Base-by-base conservation (phyloP, 2,329 filamentous ascomycete genomes). In the Stemphylium lycopersici region DNA sequence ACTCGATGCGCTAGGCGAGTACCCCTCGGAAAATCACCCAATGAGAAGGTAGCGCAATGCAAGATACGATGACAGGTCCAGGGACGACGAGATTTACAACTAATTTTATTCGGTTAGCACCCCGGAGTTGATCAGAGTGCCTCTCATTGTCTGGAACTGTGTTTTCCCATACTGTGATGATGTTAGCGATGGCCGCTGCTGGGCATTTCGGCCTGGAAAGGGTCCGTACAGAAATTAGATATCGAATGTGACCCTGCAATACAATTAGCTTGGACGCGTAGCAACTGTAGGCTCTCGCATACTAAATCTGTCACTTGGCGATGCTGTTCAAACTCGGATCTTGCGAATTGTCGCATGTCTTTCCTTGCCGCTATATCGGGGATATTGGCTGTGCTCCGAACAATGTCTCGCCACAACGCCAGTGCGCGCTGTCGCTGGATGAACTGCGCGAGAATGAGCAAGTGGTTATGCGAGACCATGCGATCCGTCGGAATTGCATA, bases 101-200 rank as follows among this genome's bases (percentile, higher is more conserved):
- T 20, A 12, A 13, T 29, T 57, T 55, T 33, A 68, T 64, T 65
- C 64, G 29, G 40, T 62, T 29, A 72, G 59, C 11, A 71, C 50
- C 11, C 71, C 70, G 13, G 71, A 66, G 43, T 75, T 74, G 34
- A 74, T 66, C 1, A 75, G 60, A 11, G 72, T 64, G 37, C 56
- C 66, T 53, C 75, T 78, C 78, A 83, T 80, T 12, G 74, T 72
- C 57, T 82, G 79, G 32, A 81, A 78, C 57, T 83, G 77, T 11
- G 79, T 81, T 67, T 80, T 81, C 12, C 80, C 80, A 15, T 73
- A 78, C 73, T 79, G 51, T 10, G 16, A 0, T 22, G 13, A 33
- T 13, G 48, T 56, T 32, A 58, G 58, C 26, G 8, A 29, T 52
- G 31, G 50, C 26, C 3, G 29, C n/a, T 11, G 3, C 11, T 38